Conservation (phyloP, 1,284 basidiomycete species). For the Cutaneotrichosporon daszewskae region DNA sequence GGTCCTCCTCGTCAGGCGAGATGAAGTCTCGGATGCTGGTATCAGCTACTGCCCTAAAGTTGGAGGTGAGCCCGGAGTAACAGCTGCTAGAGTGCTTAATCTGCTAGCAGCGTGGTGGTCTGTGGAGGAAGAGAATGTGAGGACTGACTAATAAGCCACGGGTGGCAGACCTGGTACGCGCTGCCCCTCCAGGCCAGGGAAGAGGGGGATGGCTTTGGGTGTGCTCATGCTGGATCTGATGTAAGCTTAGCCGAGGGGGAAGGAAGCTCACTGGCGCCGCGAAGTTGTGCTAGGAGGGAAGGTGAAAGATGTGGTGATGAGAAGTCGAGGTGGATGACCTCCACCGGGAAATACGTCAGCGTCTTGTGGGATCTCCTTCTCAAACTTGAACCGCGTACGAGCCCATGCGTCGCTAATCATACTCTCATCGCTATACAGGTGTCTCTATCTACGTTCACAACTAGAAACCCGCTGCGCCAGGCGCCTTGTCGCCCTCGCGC, state of each 20-base stretch:
- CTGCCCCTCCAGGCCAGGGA: constrained; percentile 19
- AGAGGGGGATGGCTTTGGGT: too few species aligned
- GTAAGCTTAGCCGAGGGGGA: too few species aligned
- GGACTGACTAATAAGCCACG: constrained; percentile 30
- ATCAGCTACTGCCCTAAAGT: constrained; percentile 4
- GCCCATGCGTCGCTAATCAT: too few species aligned
- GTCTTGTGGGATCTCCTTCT: too few species aligned
- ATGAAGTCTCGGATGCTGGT: constrained; percentile 74
- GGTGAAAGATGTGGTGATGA: too few species aligned
- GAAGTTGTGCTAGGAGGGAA: too few species aligned
- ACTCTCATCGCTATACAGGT: not conserved
- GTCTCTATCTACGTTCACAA: not conserved
- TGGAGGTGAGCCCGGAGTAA: too few species aligned
- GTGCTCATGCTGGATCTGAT: too few species aligned
- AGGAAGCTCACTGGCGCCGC: too few species aligned
- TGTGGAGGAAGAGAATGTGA: not conserved
- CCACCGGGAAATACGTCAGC: too few species aligned
- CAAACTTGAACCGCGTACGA: too few species aligned
- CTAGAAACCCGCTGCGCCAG: constrained; percentile 84
- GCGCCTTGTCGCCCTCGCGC: constrained; percentile 81
- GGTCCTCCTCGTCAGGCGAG: constrained; percentile 68
- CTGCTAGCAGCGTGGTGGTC: not conserved
- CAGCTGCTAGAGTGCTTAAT: not conserved
- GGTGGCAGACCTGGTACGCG: constrained; percentile 26
- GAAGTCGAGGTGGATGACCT: too few species aligned